Evolutionary conservation across 2,329 filamentous ascomycete species (phyloP).

Genomic region (Penicillium palitans): DNA sequence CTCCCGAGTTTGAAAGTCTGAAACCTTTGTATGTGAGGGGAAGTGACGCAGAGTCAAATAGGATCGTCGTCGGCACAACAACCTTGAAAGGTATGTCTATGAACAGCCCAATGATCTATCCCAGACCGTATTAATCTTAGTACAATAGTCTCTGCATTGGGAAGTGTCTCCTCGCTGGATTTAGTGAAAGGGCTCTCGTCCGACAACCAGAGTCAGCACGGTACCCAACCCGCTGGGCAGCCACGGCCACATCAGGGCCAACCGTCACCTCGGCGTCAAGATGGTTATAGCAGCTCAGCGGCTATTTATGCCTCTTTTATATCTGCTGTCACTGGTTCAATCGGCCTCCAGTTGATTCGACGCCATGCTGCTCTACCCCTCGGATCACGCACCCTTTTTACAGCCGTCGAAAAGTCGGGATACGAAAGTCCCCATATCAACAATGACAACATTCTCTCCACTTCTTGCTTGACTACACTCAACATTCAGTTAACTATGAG

Average conservation of each 20-base stretch:
- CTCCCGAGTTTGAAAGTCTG: conserved; percentile 40
- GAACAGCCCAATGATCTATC: background rate
- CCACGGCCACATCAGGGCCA: conserved; percentile 29
- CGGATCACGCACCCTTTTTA: conserved; percentile 44
- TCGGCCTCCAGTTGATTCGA: conserved; percentile 40
- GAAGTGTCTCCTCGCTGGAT: conserved; percentile 36
- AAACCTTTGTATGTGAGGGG: conserved; percentile 29
- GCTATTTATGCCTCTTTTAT: conserved; percentile 44
- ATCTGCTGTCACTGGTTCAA: conserved; percentile 40
- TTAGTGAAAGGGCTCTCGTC: conserved; percentile 39
- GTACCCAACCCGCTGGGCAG: conserved; percentile 21
- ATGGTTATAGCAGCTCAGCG: conserved; percentile 34
- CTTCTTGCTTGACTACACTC: conserved; percentile 38
- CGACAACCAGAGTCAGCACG: conserved; percentile 28
- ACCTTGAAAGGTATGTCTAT: conserved; percentile 35
- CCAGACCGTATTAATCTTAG: conserved; percentile 5
- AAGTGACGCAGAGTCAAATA: conserved; percentile 28
- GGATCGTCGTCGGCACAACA: conserved; percentile 34
- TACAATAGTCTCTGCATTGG: conserved; percentile 36
- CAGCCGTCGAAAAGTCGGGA: conserved; percentile 32
- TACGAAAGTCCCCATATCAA: conserved; percentile 32
- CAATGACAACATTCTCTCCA: conserved; percentile 28
- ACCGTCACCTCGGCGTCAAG: conserved; percentile 28
- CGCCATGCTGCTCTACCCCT: conserved; percentile 41
- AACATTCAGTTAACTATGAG: conserved; percentile 39